Conservation (phyloP, 345 rosid genomes). For the Eucalyptus globulus region DNA sequence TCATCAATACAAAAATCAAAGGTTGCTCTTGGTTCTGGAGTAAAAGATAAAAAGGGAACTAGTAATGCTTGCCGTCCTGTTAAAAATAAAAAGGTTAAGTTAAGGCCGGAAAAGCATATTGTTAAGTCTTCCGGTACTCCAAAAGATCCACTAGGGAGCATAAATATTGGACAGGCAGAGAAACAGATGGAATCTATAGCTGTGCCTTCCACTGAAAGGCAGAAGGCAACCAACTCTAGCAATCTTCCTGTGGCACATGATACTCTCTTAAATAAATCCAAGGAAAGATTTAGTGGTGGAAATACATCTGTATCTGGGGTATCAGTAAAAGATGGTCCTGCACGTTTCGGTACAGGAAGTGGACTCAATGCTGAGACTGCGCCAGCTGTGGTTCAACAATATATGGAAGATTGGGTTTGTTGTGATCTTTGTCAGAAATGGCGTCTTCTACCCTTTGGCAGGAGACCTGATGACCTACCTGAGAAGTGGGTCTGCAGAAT, state of each 20-base stretch:
- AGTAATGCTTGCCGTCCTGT: constrained; percentile 5
- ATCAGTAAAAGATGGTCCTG: constrained; percentile 10
- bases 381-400: constrained; percentile 3
- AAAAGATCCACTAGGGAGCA: not conserved
- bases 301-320: not conserved
- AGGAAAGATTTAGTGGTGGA: constrained; percentile 15
- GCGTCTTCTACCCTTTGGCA: constrained; percentile 90
- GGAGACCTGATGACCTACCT: constrained; percentile 60
- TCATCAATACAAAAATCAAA: constrained; percentile 6
- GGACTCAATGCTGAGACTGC: constrained; percentile 8
- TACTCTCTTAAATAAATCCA: constrained; percentile 5
- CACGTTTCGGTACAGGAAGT: constrained; percentile 1
- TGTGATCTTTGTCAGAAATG: constrained; percentile 88
- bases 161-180: not conserved
- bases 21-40: constrained; percentile 7
- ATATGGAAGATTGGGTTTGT: constrained; percentile 67
- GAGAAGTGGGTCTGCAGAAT: constrained; percentile 92
- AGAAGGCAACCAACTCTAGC: constrained; percentile 1
- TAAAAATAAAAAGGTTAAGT: constrained; percentile 8
- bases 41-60: constrained; percentile 3
- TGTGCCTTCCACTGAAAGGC: constrained; percentile 7
- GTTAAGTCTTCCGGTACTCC: constrained; percentile 3
- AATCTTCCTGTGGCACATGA: constrained; percentile 2
- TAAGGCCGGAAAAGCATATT: constrained; percentile 19
- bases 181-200: not conserved